Conservation (phyloP, 2,329 filamentous ascomycete species). For the Cyphellophora europaea region DNA sequence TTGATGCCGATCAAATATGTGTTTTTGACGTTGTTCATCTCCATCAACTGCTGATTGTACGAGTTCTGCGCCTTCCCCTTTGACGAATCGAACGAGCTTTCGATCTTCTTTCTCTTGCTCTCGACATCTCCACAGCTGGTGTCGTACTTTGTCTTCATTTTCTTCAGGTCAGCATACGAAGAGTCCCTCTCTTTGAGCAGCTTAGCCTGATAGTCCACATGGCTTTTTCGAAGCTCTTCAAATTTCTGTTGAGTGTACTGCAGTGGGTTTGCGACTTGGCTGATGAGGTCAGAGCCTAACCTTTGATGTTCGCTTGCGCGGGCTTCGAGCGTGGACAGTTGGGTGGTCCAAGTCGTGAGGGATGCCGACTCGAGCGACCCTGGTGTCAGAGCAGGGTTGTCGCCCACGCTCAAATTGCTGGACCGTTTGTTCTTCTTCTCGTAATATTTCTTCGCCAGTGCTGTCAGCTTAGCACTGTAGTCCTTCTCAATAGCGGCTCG, state of each 20-base stretch:
- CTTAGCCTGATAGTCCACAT: slow-evolving; percentile 79
- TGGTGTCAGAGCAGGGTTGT: slow-evolving; percentile 84
- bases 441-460: slow-evolving; percentile 89
- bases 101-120: slow-evolving; percentile 85
- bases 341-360: slow-evolving; percentile 92
- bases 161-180: slow-evolving; percentile 76
- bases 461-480: slow-evolving; percentile 79
- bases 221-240: slow-evolving; percentile 86
- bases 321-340: slow-evolving; percentile 80
- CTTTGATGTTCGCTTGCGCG: slow-evolving; percentile 83
- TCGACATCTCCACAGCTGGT: slow-evolving; percentile 89
- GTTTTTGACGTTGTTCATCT: slow-evolving; percentile 98
- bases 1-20: slow-evolving; percentile 95
- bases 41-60: slow-evolving; percentile 83
- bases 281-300: slow-evolving; percentile 68
- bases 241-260: slow-evolving; percentile 65
- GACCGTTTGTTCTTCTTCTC: slow-evolving; percentile 93
- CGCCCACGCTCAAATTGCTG: slow-evolving; percentile 80
- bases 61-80: slow-evolving; percentile 84
- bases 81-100: slow-evolving; percentile 75
- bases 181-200: slow-evolving; percentile 81
- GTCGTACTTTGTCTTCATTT: slow-evolving; percentile 90
- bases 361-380: slow-evolving; percentile 94
- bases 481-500: slow-evolving; percentile 92
- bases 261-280: slow-evolving; percentile 76